Conservation (phyloP, 1,284 basidiomycete species). For the Phellopilus nigrolimitatus region DNA sequence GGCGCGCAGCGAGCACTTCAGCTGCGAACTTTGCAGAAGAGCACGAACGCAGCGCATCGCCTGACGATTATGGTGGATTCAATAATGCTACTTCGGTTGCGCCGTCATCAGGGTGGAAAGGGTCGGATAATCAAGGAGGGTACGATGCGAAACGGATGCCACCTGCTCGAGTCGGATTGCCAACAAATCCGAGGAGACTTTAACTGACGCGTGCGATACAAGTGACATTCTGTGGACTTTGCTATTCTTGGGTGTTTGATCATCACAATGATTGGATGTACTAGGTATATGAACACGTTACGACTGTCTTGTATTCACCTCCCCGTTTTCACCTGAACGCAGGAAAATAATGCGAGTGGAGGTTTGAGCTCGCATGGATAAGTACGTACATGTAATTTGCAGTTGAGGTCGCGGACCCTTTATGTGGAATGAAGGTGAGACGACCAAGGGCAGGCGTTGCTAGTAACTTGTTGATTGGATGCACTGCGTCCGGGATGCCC, state of each 20-base stretch:
- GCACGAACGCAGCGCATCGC: background rate
- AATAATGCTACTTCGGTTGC: background rate
- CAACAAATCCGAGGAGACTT: constrained; percentile 23
- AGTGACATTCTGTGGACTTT: too few species aligned
- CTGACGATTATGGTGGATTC: constrained; percentile 3
- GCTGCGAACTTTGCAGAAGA: background rate
- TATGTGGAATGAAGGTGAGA: too few species aligned
- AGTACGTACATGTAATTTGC: too few species aligned
- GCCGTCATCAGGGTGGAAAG: background rate
- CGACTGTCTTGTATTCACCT: too few species aligned
- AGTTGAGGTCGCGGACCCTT: too few species aligned
- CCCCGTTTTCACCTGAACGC: too few species aligned
- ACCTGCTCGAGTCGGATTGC: constrained; percentile 25
- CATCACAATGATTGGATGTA: background rate
- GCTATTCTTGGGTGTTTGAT: constrained; percentile 8
- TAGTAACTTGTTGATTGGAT: background rate
- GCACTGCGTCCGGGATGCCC: constrained; percentile 6
- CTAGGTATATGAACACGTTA: too few species aligned
- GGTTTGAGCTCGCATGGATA: too few species aligned
- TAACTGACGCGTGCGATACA: constrained; percentile 6
- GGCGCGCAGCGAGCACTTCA: background rate
- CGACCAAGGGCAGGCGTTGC: too few species aligned
- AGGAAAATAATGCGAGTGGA: too few species aligned
- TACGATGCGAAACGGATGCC: constrained; percentile 4
- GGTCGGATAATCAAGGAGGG: background rate